phyloP scores from a whole-genome alignment of 106 monocot species.

The Allium cepa region DNA sequence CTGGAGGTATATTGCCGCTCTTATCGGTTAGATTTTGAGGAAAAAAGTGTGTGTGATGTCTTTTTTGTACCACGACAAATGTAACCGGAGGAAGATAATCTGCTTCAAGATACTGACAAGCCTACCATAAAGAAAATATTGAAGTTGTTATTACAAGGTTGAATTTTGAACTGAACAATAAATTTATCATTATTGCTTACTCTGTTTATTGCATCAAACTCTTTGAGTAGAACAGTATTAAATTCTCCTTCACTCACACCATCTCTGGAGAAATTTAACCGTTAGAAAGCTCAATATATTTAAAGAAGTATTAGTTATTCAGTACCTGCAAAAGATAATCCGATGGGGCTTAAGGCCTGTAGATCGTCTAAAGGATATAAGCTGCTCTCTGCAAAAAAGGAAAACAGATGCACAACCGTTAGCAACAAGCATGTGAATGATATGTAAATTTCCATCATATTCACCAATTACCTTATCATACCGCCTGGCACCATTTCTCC shows the following conservation, averaged over 20 bases:
- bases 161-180: too few species aligned
- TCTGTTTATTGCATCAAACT: constrained; percentile 68
- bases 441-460: constrained; percentile 12
- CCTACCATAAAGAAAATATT: background rate
- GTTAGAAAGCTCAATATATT: too few species aligned
- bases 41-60: constrained; percentile 79
- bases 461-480: constrained; percentile 36
- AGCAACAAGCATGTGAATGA: too few species aligned
- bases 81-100: constrained; percentile 62
- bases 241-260: constrained; percentile 84
- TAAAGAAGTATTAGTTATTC: too few species aligned
- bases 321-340: constrained; percentile 77
- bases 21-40: constrained; percentile 37
- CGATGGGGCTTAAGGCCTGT: constrained; percentile 28
- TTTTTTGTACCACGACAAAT: constrained; percentile 90
- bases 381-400: constrained; percentile 13
- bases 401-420: too few species aligned
- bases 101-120: constrained; percentile 42
- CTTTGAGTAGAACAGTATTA: constrained; percentile 45
- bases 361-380: constrained; percentile 30
- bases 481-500: constrained; percentile 12
- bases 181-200: constrained; percentile 8
- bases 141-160: too few species aligned
- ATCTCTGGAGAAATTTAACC: constrained; percentile 28
- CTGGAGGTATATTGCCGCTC: constrained; percentile 68